Evolutionary conservation across 305 asterid genomes (phyloP).

Genomic region (Coffea humblotiana): DNA sequence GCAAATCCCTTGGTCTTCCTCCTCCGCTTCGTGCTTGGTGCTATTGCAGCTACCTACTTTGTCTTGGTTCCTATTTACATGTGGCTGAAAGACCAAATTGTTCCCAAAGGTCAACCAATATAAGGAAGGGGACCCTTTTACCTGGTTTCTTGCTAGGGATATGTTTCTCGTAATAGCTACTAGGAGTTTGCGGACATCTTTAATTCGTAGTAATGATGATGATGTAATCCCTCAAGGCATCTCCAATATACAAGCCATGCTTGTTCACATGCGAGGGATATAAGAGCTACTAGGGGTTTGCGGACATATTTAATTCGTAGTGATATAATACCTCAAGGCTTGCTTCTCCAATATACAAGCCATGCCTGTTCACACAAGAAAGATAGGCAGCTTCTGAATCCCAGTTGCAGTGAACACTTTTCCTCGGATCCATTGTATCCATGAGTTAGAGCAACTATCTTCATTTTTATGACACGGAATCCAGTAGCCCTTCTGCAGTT

Average conservation of each 20-base stretch:
- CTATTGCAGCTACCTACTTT: slow-evolving; percentile 69
- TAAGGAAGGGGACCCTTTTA: slow-evolving; percentile 33
- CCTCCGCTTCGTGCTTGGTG: slow-evolving; percentile 69
- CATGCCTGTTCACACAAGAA: not conserved
- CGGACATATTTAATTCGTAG: not conserved
- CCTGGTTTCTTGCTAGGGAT: not conserved
- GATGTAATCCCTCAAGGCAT: not conserved
- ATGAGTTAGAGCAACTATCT: not conserved
- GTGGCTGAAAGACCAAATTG: slow-evolving; percentile 90
- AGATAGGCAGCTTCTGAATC: not conserved
- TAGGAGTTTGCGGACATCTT: not conserved
- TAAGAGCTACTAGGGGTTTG: not conserved
- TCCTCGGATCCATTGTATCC: not conserved
- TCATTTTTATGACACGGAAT: not conserved
- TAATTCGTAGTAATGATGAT: not conserved
- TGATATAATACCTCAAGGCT: not conserved
- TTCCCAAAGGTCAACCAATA: slow-evolving; percentile 80
- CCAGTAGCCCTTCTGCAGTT: not conserved
- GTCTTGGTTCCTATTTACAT: slow-evolving; percentile 88
- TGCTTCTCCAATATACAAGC: not conserved
- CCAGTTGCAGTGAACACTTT: not conserved
- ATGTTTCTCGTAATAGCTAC: not conserved
- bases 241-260: not conserved
- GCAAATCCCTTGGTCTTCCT: slow-evolving; percentile 62
- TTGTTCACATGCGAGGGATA: not conserved